Evolutionary conservation across 2,329 filamentous ascomycete species (phyloP), one percentile per base, ranked within the genome.

Genomic region (Cyclaneusma minus): DNA sequence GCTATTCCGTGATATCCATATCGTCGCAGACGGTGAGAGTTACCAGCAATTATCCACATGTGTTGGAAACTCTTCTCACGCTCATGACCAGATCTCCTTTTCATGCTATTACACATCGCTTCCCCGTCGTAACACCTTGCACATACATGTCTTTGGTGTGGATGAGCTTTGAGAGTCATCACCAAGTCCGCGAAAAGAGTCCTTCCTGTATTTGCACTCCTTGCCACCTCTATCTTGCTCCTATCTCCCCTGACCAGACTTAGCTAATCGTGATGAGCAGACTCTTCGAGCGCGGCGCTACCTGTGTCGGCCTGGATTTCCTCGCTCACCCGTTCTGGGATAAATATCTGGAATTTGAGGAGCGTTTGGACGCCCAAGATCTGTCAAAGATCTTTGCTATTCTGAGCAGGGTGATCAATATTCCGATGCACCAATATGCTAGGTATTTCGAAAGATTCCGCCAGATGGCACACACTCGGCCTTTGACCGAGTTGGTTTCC

Each of bases 291-390:
- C 80, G 89, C 38, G 89, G 79, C 35, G 80, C 83, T 15, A 66
- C 67, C 16, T 76, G 69, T 42, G 84, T 93, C 21, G 89, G 89
- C 10, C 65, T 95, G 11, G 89, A 98, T 53, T 98, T 93, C 47
- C 64, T 93, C 16, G 78, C 85, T 3, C 84, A 94, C 48, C 84
- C 84, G 1, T 94, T 98, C 56, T 98, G 89, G 89, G 89, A 98
- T 52, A 95, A 93, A 55, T 98, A 93, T 46, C 71, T 98, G 36
- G 89, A 95, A 48, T 95, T 91, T 44, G 89, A 95, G 49, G 85
- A 94, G 49, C 78, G 85, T 2, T 63, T 87, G 34, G 84, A 93
- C 43, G 72, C 78, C 1, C 69, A 77, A 9, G 81, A 91, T 36
- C n/a, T n/a, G n/a, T n/a, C n/a, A n/a, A 82, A 73, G 43, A 81